Base-by-base conservation (phyloP, 306 rosid genomes). In the Ochetophila trinervis region DNA sequence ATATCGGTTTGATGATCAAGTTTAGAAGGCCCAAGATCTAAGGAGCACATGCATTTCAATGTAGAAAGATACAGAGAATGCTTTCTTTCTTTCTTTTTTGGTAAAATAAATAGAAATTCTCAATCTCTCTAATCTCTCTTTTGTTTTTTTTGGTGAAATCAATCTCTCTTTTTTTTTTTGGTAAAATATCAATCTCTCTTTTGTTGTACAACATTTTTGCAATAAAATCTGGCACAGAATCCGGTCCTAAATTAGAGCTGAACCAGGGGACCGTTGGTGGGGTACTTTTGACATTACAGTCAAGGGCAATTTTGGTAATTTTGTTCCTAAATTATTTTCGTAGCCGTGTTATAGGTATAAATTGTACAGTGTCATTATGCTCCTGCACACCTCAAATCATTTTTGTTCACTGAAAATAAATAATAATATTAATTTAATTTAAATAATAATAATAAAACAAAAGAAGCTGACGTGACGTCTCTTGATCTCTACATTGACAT, bases 211-310 rank as follows among this genome's bases (percentile, higher is more conserved):
- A 59, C 8, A 80, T 72, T 57, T 65, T 30, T 78, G 86, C 86
- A 76, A 60, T 58, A 19, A 65, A 73, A 74, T 59, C 70, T 57
- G 78, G 74, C 88, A 57, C 56, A 56, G 42, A 36, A 75, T 69
- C 49, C 83, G 81, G 68, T 65, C 59, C 60, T 57, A 52, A 17
- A 62, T 34, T 76, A 51, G 64, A 60, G 61, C 75, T 19, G 21
- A 21, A 53, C 21, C 7, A 3, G 42, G 13, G 18, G 2, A 48
- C 40, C 36, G 16, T 59, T 23, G 12, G 40, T 49, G 7, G 80
- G 79, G 69, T 32, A 53, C 54, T 56, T 36, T 24, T 44, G 22
- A 12, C n/a, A 1, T 18, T 19, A 18, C 36, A 35, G 12, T 66
- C 69, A 70, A 67, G 76, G 78, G 61, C 45, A 78, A 8, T 67